A percentile compares a stretch with the other conserved stretches of the same genome.
phyloP scores from a whole-genome alignment of 2,329 filamentous ascomycete genomes.

The Aspergillus japonicus region DNA sequence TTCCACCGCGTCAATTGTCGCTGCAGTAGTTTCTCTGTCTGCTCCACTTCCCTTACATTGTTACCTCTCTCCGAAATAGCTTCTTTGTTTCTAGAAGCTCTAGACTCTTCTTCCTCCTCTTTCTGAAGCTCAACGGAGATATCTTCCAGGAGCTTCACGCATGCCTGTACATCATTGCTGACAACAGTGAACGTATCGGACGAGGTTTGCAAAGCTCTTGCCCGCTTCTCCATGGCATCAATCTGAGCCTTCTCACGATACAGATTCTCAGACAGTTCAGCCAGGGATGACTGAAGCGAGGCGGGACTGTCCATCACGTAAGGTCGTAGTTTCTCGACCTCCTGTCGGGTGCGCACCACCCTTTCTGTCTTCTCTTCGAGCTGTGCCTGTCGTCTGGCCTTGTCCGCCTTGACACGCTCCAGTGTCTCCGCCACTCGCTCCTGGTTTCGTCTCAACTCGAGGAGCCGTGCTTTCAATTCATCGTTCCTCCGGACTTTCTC shows the following conservation, averaged over 20 bases:
- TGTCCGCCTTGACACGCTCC: slow-evolving; percentile 78
- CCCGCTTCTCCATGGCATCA: slow-evolving; percentile 79
- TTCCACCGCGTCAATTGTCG: slow-evolving; percentile 83
- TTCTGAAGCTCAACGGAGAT: slow-evolving; percentile 79
- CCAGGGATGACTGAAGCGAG: slow-evolving; percentile 75
- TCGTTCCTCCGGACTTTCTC: slow-evolving; percentile 86
- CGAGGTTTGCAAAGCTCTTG: slow-evolving; percentile 87
- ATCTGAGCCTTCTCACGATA: slow-evolving; percentile 78
- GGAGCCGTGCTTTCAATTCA: slow-evolving; percentile 75
- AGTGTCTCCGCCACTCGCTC: slow-evolving; percentile 79
- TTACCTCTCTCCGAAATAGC: slow-evolving; percentile 84
- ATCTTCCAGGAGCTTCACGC: slow-evolving; percentile 86
- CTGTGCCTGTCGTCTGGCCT: slow-evolving; percentile 67
- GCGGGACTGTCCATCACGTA: slow-evolving; percentile 89
- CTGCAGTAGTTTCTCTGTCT: slow-evolving; percentile 78
- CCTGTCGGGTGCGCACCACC: slow-evolving; percentile 69
- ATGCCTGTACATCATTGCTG: slow-evolving; percentile 77
- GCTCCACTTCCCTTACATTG: slow-evolving; percentile 86
- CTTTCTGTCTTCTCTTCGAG: slow-evolving; percentile 52
- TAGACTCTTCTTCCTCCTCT: slow-evolving; percentile 84
- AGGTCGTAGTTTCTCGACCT: slow-evolving; percentile 83
- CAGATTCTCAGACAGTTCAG: slow-evolving; percentile 77
- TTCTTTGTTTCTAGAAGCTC: slow-evolving; percentile 78
- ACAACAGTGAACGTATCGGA: slow-evolving; percentile 86
- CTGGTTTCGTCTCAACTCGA: slow-evolving; percentile 78